Evolutionary conservation across 371 early-diverging fungal species (phyloP).

Genomic region (Saksenaea oblongispora): DNA sequence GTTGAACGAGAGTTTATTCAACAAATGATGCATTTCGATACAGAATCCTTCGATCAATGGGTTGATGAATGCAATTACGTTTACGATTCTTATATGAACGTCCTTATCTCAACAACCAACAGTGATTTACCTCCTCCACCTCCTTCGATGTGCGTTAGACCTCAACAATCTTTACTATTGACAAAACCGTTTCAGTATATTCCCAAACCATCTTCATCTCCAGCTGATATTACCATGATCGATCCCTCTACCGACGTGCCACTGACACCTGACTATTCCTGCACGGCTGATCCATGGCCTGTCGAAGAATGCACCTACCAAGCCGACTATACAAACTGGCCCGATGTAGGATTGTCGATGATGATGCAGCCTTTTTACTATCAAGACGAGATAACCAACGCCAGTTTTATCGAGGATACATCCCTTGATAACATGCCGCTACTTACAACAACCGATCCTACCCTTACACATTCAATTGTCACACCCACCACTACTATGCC

Average conservation of each 20-base stretch:
- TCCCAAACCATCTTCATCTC: not conserved
- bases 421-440: not conserved
- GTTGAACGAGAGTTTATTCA: not conserved
- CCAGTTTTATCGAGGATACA: not conserved
- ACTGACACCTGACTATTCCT: not conserved
- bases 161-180: not conserved
- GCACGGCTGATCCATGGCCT: constrained; percentile 1
- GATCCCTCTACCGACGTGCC: constrained; percentile 2
- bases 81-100: not conserved
- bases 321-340: not conserved
- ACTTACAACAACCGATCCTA: not conserved
- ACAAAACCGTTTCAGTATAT: not conserved
- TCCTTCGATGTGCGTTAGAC: not conserved
- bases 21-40: not conserved
- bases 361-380: constrained; percentile 8
- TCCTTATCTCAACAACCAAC: not conserved
- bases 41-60: not conserved
- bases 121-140: not conserved
- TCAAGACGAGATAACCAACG: constrained; percentile 1
- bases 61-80: not conserved
- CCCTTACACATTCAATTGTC: not conserved
- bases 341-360: not conserved
- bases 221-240: not conserved
- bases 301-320: not conserved
- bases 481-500: not conserved